phyloP scores from a whole-genome alignment of 768 basidiomycete genomes.

The Harrya chromipes region DNA sequence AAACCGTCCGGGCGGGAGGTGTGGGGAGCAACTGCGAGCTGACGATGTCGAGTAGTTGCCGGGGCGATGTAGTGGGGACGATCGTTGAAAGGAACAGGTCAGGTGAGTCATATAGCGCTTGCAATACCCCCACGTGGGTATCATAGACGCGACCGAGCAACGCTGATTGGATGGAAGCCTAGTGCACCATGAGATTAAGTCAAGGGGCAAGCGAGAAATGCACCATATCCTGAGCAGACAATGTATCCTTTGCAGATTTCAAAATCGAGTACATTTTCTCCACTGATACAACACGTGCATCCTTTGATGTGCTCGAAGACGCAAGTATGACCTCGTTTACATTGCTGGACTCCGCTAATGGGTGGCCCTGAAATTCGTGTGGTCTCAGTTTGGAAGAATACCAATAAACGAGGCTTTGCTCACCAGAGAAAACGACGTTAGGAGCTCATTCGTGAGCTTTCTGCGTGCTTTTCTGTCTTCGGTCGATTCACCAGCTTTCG shows the following conservation, averaged over 20 bases:
- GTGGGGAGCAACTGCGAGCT: conserved; percentile 28
- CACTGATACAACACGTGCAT: conserved; percentile 58
- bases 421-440: conserved; percentile 60
- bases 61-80: conserved; percentile 13
- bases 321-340: conserved; percentile 49
- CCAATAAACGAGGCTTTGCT: conserved; percentile 5
- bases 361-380: conserved; percentile 19
- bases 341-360: conserved; percentile 23
- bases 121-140: conserved; percentile 54
- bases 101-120: conserved; percentile 61
- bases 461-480: conserved; percentile 33
- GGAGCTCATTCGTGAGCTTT: conserved; percentile 49
- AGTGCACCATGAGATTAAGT: conserved; percentile 2
- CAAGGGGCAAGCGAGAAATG: neutral
- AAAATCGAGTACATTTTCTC: conserved; percentile 48
- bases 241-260: conserved; percentile 10
- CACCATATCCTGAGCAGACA: conserved; percentile 39
- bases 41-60: conserved; percentile 22
- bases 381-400: neutral
- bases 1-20: conserved; percentile 48
- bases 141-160: conserved; percentile 72
- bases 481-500: conserved; percentile 18
- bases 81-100: conserved; percentile 41
- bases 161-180: conserved; percentile 61
- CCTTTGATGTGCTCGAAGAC: conserved; percentile 59